These are phyloP conservation scores for Penicillium psychrosexuale DNA, from an alignment of 2,329 filamentous ascomycete species.

Conservation along the genomic window DNA sequence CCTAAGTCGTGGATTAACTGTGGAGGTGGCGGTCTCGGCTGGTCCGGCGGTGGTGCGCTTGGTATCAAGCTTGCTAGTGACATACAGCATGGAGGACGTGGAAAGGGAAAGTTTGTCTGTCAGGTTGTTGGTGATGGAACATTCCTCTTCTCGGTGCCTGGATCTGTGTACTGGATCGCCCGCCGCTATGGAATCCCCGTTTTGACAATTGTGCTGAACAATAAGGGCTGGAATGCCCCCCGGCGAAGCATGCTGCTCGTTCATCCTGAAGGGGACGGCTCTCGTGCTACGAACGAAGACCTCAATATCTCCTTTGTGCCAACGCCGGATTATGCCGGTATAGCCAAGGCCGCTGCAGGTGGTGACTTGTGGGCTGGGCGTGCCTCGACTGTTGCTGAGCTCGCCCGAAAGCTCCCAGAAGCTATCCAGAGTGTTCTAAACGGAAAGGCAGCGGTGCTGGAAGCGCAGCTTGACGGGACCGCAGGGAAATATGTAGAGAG, in stretches of 20 bases:
- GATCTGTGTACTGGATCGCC: conserved; percentile 66
- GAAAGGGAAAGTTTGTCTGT: conserved; percentile 59
- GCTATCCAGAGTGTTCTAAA: conserved; percentile 58
- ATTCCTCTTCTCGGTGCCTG: conserved; percentile 63
- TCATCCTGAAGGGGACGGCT: conserved; percentile 62
- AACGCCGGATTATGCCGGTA: conserved; percentile 65
- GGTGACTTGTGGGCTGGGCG: conserved; percentile 60
- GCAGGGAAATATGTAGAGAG: conserved; percentile 50
- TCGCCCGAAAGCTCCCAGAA: conserved; percentile 54
- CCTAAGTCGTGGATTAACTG: conserved; percentile 79
- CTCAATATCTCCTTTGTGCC: conserved; percentile 66
- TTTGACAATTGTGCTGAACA: conserved; percentile 66
- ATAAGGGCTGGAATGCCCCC: conserved; percentile 69
- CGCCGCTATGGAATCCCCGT: conserved; percentile 64
- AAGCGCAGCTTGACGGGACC: conserved; percentile 57
- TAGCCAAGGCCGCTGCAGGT: conserved; percentile 63
- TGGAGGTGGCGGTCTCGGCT: conserved; percentile 75
- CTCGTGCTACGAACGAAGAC: conserved; percentile 60
- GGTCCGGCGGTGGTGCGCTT: conserved; percentile 72
- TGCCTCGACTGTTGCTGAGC: conserved; percentile 55
- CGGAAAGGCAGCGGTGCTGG: conserved; percentile 60
- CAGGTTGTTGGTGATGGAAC: conserved; percentile 67
- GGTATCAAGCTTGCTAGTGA: conserved; percentile 72
- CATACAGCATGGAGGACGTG: conserved; percentile 46
- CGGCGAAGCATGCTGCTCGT: conserved; percentile 60